Evolutionary conservation across 2,329 filamentous ascomycete species (phyloP), one percentile per base, ranked within the genome.

Genomic region (Penicillium sp.): DNA sequence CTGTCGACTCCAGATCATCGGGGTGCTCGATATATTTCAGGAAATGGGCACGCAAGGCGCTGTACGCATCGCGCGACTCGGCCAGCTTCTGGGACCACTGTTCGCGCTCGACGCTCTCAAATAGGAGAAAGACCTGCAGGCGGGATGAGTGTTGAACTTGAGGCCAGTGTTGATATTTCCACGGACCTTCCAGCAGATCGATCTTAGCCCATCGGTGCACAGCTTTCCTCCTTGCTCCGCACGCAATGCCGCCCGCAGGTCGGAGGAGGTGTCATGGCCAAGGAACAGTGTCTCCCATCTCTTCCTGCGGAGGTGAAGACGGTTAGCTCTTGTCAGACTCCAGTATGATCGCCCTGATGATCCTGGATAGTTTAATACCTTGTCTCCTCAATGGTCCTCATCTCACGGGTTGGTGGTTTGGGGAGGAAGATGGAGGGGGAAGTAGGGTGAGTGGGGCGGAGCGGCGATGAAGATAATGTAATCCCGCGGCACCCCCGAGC

Each of bases 151-250:
- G 64, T 64, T 59, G 70, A 60, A 52, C 46, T 59, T 49, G 60
- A 6, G 7, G 42, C 28, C 26, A 49, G 37, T 11, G 16, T 10
- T 30, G 45, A 8, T 26, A 49, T 49, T 54, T 45, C 55, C 63
- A 69, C 73, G 51, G 49, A 89, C 91, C 86, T 97, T 97, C 94
- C 94, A 98, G 77, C 90, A 96, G 40, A 96, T 84, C 3, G 94
- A 97, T 58, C 93, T 87, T 65, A 93, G 86, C 14, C 92, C 92
- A 51, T 87, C 82, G 56, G 87, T 79, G 73, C 89, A 92, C 52
- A 89, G 87, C 70, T 84, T 90, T 16, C 83, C 75, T 19, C 84
- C 73, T 60, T 77, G 84, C 69, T 87, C 84, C 65, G 84, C 79
- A 74, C 83, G 86, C 55, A 91, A 83, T n/a, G 87, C 86, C 65